These are phyloP conservation scores for Xylariaceae sp. DNA, from an alignment of 2,329 filamentous ascomycete genomes.

Conservation along the genomic window DNA sequence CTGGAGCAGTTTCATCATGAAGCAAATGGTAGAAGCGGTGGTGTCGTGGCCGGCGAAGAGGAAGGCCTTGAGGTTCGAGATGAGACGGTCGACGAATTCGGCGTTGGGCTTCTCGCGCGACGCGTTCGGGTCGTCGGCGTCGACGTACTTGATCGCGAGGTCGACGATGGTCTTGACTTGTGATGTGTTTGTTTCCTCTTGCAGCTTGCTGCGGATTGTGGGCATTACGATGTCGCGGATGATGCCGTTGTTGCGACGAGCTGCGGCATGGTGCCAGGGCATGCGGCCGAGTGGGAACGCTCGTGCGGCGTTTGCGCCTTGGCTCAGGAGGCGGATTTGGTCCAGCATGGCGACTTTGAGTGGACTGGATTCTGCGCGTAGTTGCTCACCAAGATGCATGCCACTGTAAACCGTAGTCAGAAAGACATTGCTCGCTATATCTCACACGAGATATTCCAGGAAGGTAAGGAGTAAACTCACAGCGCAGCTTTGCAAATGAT, in stretches of 20 bases:
- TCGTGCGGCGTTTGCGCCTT: slow-evolving; percentile 17
- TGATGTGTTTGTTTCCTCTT: slow-evolving; percentile 11
- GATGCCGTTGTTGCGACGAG: slow-evolving; percentile 24
- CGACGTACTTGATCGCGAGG: slow-evolving; percentile 25
- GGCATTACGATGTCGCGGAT: slow-evolving; percentile 26
- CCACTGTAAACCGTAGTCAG: slow-evolving; percentile 19
- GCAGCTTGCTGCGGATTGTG: slow-evolving; percentile 24
- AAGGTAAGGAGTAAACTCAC: slow-evolving; percentile 21
- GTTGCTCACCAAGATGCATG: slow-evolving; percentile 26
- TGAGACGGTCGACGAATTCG: slow-evolving; percentile 28
- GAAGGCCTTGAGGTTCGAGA: slow-evolving; percentile 35
- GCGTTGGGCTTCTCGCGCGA: slow-evolving; percentile 21
- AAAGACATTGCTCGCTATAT: background rate
- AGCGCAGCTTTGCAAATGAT: slow-evolving; percentile 36
- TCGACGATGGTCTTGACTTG: slow-evolving; percentile 29
- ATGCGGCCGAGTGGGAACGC: slow-evolving; percentile 18
- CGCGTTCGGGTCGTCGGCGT: slow-evolving; percentile 22
- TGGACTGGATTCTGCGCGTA: slow-evolving; percentile 18
- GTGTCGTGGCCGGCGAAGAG: slow-evolving; percentile 38
- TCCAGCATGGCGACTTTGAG: slow-evolving; percentile 25
- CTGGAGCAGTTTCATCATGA: slow-evolving; percentile 31
- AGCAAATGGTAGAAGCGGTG: slow-evolving; percentile 34
- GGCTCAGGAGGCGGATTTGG: slow-evolving; percentile 22
- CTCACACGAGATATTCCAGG: background rate
- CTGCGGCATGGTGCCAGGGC: slow-evolving; percentile 23